Evolutionary conservation across 2,329 filamentous ascomycete genomes (phyloP), one percentile per base, ranked within the genome.

Genomic region (Xylariales sp.): DNA sequence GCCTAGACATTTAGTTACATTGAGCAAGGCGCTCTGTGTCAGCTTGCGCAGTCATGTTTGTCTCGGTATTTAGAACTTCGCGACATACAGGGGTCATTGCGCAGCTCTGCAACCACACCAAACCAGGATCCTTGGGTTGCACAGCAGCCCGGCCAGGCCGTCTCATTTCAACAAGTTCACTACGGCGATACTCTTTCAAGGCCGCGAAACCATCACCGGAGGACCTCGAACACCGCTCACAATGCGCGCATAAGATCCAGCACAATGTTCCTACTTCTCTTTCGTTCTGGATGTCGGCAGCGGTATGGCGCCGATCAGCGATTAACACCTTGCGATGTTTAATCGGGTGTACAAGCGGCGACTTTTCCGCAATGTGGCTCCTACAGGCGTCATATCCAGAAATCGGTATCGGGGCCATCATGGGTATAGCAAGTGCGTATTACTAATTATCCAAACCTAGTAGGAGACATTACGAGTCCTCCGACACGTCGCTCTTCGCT

Each of bases 281-380:
- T 39, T 34, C 9, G 18, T 54, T 54, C 16, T 54, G 50, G 50
- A 23, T 23, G 3, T 54, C 50, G 10, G 12, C 32, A 5, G 7
- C 32, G 18, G 34, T 54, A 39, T 54, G 32, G 50, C 16, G 50
- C 23, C 50, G 32, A 39, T 32, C 50, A 39, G 32, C 50, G 3
- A 14, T 54, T n/a, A 54, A 54, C 34, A 54, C 50, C 34, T 54
- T 39, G 4, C 8, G 32, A 39, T 54, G 50, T n/a, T 54, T 54
- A 9, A 23, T 39, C 23, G 32, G 50, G 16, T 39, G 50, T 23
- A 54, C 50, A 1, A 54, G 32, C 50, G 50, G 50, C n/a, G 32
- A 54, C 39, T 54, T 54, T n/a, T 39, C 50, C 6, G 50, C 32
- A 36, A 23, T 54, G 50, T 54, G 50, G 50, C 3, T 39, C n/a